Evolutionary conservation across 768 basidiomycete genomes (phyloP).

Genomic region (Zangia roseola): DNA sequence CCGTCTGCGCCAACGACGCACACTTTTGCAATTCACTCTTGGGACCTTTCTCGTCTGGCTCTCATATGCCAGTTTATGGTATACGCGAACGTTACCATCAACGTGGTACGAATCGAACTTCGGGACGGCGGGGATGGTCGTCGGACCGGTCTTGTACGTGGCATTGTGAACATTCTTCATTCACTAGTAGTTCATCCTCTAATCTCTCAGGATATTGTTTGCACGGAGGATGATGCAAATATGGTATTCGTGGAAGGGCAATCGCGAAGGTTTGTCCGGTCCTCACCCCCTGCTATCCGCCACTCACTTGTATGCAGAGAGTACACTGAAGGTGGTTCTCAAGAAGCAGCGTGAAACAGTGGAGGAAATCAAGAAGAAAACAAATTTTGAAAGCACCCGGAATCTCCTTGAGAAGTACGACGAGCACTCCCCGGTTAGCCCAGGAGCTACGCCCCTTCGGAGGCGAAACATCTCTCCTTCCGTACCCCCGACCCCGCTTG

Average conservation of each 20-base stretch:
- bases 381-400: conserved; percentile 91
- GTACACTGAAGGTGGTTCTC: conserved; percentile 67
- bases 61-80: conserved; percentile 73
- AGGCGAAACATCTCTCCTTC: conserved; percentile 36
- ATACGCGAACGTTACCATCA: conserved; percentile 53
- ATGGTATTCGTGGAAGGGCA: conserved; percentile 79
- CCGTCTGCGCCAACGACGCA: conserved; percentile 77
- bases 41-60: conserved; percentile 78
- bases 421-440: conserved; percentile 41
- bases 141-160: conserved; percentile 79
- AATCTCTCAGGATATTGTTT: conserved; percentile 59
- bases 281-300: background rate
- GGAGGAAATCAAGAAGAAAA: conserved; percentile 97
- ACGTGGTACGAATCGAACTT: conserved; percentile 25
- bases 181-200: background rate
- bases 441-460: conserved; percentile 40
- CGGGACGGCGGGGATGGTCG: conserved; percentile 51
- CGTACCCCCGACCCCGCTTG: conserved; percentile 31
- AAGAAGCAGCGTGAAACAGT: conserved; percentile 82
- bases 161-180: background rate
- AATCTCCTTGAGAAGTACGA: conserved; percentile 91
- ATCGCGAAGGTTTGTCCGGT: conserved; percentile 63
- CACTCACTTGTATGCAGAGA: conserved; percentile 51
- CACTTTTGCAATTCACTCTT: conserved; percentile 73
- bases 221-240: conserved; percentile 77